Evolutionary conservation across 352 stramenopile genomes (phyloP), one percentile per base, ranked within the genome.

Genomic region (Thalassiosira hispida): DNA sequence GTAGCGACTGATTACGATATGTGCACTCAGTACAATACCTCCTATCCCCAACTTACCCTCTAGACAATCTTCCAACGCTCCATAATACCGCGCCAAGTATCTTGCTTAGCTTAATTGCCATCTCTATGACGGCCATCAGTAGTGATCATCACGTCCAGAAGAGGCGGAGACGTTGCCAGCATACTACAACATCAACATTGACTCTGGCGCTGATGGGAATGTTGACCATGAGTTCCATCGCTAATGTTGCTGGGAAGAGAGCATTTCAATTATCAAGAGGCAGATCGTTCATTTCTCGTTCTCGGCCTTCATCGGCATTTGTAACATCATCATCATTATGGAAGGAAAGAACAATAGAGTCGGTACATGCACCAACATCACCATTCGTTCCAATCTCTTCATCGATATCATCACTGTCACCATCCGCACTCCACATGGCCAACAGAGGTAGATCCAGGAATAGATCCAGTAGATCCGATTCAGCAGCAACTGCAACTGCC

Each of bases 161-260:
- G 8, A 38, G 31, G 8, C 31, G 31, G 31, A 38, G 31, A 8
- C 31, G 31, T 8, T 9, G 31, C 31, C 31, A 38, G 3, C 31
- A 38, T 38, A 38, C 31, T 3, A 25, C 52, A 61, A 38, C 22
- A 57, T 16, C 23, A 60, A 11, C 20, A 60, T 7, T 23, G 23
- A 60, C 11, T 25, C 12, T n/a, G 51, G 20, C 51, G 12, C 29
- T 4, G 23, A 31, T 23, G 35, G 52, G 23, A 61, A 12, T 61
- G 9, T 14, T 61, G 16, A 42, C 52, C 35, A 61, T 61, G 52
- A 61, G 27, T 61, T 61, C 52, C 12, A 61, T 61, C 31, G 11
- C 52, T 2, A 61, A 14, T 42, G 38, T 61, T 16, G 18, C 38
- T 27, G 52, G 22, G 38, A 42, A 25, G 1, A 61, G 16, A 3